Conservation (phyloP, 495 filamentous ascomycete genomes). For the Staphylotrichum tortipilum region DNA sequence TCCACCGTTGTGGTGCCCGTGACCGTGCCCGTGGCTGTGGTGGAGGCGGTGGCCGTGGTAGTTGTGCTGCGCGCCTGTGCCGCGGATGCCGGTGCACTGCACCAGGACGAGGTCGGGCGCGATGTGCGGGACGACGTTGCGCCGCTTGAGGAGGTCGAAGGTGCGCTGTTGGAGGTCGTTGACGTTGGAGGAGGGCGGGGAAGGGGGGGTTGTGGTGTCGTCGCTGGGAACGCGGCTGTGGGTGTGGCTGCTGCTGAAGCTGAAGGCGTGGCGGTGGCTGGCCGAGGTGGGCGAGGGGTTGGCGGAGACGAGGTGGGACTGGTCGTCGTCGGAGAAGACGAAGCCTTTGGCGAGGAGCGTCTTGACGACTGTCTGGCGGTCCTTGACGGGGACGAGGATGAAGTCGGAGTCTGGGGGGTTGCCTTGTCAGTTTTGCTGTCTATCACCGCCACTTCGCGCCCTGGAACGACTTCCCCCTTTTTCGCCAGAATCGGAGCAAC, state of each 20-base stretch:
- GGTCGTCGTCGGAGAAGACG: conserved; percentile 58
- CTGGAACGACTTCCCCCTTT: no score
- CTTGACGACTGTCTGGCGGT: conserved; percentile 61
- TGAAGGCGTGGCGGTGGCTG: not conserved
- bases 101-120: conserved; percentile 62
- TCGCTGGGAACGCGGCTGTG: not conserved
- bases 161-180: conserved; percentile 77
- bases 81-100: conserved; percentile 60
- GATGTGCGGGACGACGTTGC: conserved; percentile 64
- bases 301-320: conserved; percentile 53
- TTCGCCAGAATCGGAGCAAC: no score
- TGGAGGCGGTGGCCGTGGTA: conserved; percentile 19
- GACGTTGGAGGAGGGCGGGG: conserved; percentile 44
- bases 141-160: conserved; percentile 64
- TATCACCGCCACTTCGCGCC: no score
- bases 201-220: conserved; percentile 30
- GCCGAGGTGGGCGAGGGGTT: conserved; percentile 35
- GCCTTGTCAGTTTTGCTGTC: no score
- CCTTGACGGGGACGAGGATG: conserved; percentile 76
- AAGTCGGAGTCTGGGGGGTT: conserved; percentile 61
- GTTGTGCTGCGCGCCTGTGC: not conserved
- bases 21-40: no score
- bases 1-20: no score
- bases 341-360: conserved; percentile 76
- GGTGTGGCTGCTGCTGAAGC: conserved; percentile 29